These are phyloP conservation scores for Trametes elegans DNA, from an alignment of 768 basidiomycete species.

Conservation along the genomic window DNA sequence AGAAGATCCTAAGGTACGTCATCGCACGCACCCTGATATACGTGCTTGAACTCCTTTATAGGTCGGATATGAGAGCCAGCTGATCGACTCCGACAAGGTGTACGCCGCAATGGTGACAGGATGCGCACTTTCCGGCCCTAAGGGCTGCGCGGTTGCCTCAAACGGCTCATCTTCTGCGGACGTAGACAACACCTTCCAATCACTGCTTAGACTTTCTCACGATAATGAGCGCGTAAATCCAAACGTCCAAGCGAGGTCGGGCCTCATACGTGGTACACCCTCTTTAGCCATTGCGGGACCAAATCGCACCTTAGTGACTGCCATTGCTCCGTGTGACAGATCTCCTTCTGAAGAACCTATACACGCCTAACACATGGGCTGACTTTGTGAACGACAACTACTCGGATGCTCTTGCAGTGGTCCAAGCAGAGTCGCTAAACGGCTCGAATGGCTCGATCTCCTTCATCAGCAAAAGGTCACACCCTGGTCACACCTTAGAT, in stretches of 20 bases:
- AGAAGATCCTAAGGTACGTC: not conserved
- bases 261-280: not conserved
- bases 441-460: too few species aligned
- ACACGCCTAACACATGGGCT: too few species aligned
- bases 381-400: too few species aligned
- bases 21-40: not conserved
- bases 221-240: not conserved
- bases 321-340: not conserved
- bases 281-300: too few species aligned
- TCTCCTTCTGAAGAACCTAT: too few species aligned
- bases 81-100: not conserved
- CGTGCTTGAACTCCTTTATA: not conserved
- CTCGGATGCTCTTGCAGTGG: too few species aligned
- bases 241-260: not conserved
- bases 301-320: too few species aligned
- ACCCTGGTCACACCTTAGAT: too few species aligned
- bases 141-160: slow-evolving; percentile 2
- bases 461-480: too few species aligned
- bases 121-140: slow-evolving; percentile 12
- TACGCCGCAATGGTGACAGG: slow-evolving; percentile 7
- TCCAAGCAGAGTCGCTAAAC: too few species aligned
- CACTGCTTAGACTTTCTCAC: not conserved
- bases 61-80: not conserved
- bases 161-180: not conserved
- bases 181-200: not conserved